Base-by-base conservation (phyloP, 2,329 filamentous ascomycete genomes). In the Ophiostoma piceae region DNA sequence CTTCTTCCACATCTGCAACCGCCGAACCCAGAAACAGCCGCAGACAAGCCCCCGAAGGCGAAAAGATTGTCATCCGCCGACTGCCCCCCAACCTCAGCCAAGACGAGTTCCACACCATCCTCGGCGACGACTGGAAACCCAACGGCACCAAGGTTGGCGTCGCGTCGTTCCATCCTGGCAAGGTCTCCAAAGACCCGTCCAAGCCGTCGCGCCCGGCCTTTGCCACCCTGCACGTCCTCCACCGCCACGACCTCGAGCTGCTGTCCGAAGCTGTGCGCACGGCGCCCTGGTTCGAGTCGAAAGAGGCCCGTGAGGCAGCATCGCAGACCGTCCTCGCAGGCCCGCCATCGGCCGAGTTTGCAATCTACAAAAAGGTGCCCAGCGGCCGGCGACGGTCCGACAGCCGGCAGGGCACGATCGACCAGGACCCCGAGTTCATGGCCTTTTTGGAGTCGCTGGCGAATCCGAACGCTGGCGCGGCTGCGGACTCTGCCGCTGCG, bases 391-490 rank as follows among this genome's bases (percentile, higher is more conserved):
- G 87, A 67, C 88, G 92, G 43, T 87, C 88, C 69, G 95, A 99
- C 81, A 88, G 88, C 68, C 89, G 94, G 16, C 92, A 97, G 78
- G 95, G 94, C 68, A 97, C 93, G 2, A 98, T 99, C 74, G 95
- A 99, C 75, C 93, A 97, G 77, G 95, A 99, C 76, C 88, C 92
- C 0, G 95, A 98, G 75, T 99, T 97, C 75, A 96, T 97, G 82
- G 88, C 89, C 35, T 99, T 98, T 77, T 84, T 99, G 8, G 91
- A 96, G 78, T 90, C 87, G 69, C 84, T 98, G 66, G 96, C 94
- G 1, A 92, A 96, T 74, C 86, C 86, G 1, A 79, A 79, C 9
- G 80, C 81, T 14, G 73, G 67, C 3, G 67, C 71, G 1, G 70
- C 57, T 0, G 57, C 67, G 4, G 51, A 51, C 3, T 35, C 64